Percentiles rank a stretch among this genome's conserved stretches.
Evolutionary conservation across 495 filamentous ascomycete species (phyloP).

Genomic region (Xylaria palmicola): DNA sequence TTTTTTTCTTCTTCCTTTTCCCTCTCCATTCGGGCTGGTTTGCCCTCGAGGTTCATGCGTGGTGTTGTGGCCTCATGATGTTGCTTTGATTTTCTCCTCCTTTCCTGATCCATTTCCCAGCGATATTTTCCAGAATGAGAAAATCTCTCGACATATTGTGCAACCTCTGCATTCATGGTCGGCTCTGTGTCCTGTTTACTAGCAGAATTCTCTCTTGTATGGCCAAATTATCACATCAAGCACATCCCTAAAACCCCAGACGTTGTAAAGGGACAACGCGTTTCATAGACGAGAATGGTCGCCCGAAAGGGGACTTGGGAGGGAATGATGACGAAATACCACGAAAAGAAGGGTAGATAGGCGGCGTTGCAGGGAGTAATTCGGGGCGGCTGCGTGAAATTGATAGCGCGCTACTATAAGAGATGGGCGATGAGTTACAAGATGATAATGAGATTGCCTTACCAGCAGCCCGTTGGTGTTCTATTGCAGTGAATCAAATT

Average conservation of each 20-base stretch:
- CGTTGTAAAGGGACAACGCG: no score
- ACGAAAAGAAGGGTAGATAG: not conserved
- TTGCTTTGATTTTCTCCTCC: not conserved
- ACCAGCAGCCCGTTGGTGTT: no score
- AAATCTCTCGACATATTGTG: not conserved
- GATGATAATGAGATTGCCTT: no score
- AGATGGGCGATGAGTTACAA: no score
- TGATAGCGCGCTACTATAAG: no score
- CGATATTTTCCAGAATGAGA: not conserved
- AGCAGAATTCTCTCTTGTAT: not conserved
- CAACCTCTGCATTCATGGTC: not conserved
- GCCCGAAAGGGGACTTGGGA: not conserved
- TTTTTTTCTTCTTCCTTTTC: no score
- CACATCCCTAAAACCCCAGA: no score
- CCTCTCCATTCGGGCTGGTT: no score
- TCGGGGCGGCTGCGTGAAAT: not conserved
- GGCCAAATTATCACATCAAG: not conserved
- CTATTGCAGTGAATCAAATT: no score
- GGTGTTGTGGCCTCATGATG: not conserved
- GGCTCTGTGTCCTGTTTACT: not conserved
- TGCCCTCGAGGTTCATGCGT: not conserved
- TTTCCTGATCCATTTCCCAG: not conserved
- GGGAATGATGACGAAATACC: not conserved
- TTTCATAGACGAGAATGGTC: no score
- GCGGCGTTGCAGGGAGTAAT: not conserved